These are phyloP conservation scores for Lactifluus volemus DNA, from an alignment of 768 basidiomycete genomes.

Conservation along the genomic window DNA sequence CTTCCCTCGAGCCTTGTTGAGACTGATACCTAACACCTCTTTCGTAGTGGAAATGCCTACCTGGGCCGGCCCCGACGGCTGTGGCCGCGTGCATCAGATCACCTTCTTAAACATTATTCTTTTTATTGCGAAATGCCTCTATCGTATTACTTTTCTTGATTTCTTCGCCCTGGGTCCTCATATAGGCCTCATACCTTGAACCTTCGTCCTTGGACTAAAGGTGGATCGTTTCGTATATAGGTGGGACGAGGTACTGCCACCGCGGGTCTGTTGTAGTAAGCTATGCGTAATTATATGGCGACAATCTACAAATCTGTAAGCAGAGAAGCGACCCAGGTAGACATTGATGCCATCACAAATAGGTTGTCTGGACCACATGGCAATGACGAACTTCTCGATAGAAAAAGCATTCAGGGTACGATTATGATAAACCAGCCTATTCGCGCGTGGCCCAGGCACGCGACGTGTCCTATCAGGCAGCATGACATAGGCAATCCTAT, in stretches of 20 bases:
- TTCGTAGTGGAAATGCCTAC: conserved; percentile 30
- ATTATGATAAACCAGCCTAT: not conserved
- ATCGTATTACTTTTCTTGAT: conserved; percentile 15
- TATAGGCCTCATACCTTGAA: conserved; percentile 1
- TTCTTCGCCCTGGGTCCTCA: not conserved
- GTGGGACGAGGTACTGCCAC: not conserved
- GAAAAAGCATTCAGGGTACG: not conserved
- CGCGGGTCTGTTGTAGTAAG: conserved; percentile 9
- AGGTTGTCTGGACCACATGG: not conserved
- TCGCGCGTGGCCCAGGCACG: not conserved
- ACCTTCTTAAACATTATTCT: not conserved
- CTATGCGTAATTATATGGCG: conserved; percentile 15
- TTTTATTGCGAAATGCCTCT: not conserved
- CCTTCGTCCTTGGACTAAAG: conserved; percentile 4
- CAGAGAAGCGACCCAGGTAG: not conserved
- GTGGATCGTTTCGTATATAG: conserved; percentile 5
- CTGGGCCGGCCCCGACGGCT: conserved; percentile 27
- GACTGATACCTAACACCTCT: not conserved
- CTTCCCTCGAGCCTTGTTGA: not conserved
- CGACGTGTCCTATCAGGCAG: not conserved
- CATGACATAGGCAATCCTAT: not conserved
- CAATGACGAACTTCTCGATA: not conserved
- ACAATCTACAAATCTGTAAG: conserved; percentile 8
- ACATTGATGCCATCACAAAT: not conserved
- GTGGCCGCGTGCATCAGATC: conserved; percentile 9